Conservation (phyloP, 2,329 filamentous ascomycete genomes). For the Huntiella moniliformis region DNA sequence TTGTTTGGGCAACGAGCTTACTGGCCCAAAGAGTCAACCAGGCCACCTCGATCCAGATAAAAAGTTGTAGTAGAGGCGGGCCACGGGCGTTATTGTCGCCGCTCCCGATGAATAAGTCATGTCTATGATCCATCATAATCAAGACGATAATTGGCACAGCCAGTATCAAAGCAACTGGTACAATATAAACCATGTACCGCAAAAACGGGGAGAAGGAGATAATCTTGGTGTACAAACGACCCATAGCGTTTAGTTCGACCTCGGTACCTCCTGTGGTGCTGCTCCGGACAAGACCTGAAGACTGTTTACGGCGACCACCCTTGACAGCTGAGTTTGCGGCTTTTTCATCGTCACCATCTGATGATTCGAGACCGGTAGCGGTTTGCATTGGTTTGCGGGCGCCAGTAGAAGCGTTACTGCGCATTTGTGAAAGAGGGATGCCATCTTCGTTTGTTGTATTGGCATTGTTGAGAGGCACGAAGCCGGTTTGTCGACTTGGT, state of each 20-base stretch:
- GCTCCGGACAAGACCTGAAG: slow-evolving; percentile 22
- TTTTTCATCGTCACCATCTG: slow-evolving; percentile 24
- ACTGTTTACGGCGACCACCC: slow-evolving; percentile 30
- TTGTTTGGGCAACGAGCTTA: slow-evolving; percentile 42
- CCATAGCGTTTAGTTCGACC: slow-evolving; percentile 43
- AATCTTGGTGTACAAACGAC: slow-evolving; percentile 45
- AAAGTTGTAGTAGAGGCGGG: slow-evolving; percentile 39
- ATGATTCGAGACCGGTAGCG: slow-evolving; percentile 16
- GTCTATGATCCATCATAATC: slow-evolving; percentile 23
- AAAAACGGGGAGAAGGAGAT: slow-evolving; percentile 44
- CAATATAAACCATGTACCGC: slow-evolving; percentile 48
- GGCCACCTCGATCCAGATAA: slow-evolving; percentile 49
- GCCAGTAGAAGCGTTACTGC: slow-evolving; percentile 35
- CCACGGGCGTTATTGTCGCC: slow-evolving; percentile 18
- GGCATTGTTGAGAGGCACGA: slow-evolving; percentile 24
- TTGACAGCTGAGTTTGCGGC: slow-evolving; percentile 16
- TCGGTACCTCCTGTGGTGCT: slow-evolving; percentile 28
- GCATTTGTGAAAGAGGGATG: slow-evolving; percentile 38
- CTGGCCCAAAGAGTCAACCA: slow-evolving; percentile 50
- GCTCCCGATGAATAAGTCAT: slow-evolving; percentile 22
- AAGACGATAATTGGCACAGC: slow-evolving; percentile 43
- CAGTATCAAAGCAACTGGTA: slow-evolving; percentile 42
- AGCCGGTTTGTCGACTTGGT: slow-evolving; percentile 25
- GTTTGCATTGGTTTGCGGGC: slow-evolving; percentile 28
- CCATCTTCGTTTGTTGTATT: slow-evolving; percentile 21